A percentile compares a stretch with the other conserved stretches of the same genome.
phyloP scores from a whole-genome alignment of 768 basidiomycete genomes.

The Strobilomyces echinocephalus region DNA sequence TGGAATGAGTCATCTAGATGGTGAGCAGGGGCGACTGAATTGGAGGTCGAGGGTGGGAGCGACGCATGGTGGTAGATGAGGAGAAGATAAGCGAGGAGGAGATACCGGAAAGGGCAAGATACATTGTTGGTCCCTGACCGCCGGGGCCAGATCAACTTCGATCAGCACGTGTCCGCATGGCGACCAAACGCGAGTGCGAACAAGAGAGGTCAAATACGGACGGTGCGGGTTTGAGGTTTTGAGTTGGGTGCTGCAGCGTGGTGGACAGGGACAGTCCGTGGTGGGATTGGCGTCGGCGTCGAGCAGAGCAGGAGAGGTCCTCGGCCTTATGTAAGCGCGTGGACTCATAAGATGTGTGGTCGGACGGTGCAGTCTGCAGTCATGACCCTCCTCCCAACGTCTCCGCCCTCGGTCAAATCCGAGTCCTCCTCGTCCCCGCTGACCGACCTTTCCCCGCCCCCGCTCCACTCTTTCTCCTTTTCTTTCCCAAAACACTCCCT shows the following conservation, averaged over 20 bases:
- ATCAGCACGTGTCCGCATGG: slow-evolving; percentile 10
- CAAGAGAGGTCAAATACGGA: slow-evolving; percentile 3
- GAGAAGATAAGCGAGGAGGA: no score
- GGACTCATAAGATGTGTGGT: no score
- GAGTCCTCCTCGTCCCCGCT: slow-evolving; percentile 23
- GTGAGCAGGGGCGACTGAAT: neutral
- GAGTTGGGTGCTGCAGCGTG: neutral
- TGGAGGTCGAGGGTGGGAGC: neutral
- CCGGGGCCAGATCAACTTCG: neutral
- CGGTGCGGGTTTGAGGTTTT: neutral
- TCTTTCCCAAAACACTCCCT: slow-evolving; percentile 12
- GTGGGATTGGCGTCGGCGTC: neutral
- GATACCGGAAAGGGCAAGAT: neutral
- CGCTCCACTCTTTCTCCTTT: slow-evolving; percentile 21
- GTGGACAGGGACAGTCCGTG: slow-evolving; percentile 4
- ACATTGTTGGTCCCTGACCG: slow-evolving; percentile 6
- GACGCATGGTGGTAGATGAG: neutral
- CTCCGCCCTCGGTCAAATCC: slow-evolving; percentile 26
- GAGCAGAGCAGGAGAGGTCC: neutral
- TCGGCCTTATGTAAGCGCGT: no score
- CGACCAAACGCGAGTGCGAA: slow-evolving; percentile 1
- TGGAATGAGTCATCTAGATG: no score
- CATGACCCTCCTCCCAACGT: neutral
- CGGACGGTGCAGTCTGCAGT: no score
- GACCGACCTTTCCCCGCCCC: slow-evolving; percentile 20